These are phyloP conservation scores for Plantago rigida DNA, from an alignment of 305 asterid genomes.

Conservation along the genomic window DNA sequence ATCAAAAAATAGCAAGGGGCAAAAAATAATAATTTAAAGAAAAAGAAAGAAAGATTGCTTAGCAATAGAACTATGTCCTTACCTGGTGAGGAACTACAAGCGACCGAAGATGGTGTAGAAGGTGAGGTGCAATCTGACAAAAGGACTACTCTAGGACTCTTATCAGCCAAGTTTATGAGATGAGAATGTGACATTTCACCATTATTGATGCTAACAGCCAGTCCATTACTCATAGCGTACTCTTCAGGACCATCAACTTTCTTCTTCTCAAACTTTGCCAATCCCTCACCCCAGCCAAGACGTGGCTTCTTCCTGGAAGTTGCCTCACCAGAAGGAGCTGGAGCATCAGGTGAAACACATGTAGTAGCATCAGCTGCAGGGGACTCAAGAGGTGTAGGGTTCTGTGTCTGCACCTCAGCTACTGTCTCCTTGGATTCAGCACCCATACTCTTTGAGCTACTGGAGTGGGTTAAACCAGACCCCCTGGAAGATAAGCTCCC, in stretches of 20 bases:
- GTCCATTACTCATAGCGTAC: constrained; percentile 36
- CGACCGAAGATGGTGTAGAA: constrained; percentile 70
- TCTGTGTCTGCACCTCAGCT: constrained; percentile 49
- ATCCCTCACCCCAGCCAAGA: constrained; percentile 98
- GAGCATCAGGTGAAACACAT: constrained; percentile 40
- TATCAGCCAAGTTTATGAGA: constrained; percentile 38
- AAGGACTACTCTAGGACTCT: constrained; percentile 51
- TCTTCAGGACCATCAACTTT: constrained; percentile 75
- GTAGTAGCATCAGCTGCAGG: constrained; percentile 38
- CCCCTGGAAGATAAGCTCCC: constrained; percentile 78
- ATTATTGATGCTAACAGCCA: constrained; percentile 31
- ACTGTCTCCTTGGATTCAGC: constrained; percentile 48
- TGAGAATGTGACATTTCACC: constrained; percentile 39
- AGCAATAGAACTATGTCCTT: constrained; percentile 20
- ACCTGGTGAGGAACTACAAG: constrained; percentile 92
- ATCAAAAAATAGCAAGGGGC: constrained; percentile 12
- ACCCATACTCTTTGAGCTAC: constrained; percentile 66
- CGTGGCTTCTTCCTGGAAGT: constrained; percentile 90
- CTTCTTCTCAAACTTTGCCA: constrained; percentile 93
- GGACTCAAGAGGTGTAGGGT: constrained; percentile 41
- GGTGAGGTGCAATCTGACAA: constrained; percentile 61
- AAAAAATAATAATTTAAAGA: neutral
- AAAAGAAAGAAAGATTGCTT: neutral
- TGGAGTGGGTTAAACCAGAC: constrained; percentile 61
- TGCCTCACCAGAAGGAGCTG: constrained; percentile 53